These are phyloP conservation scores for Alternaria rosae DNA, from an alignment of 2,329 filamentous ascomycete species.

Conservation along the genomic window DNA sequence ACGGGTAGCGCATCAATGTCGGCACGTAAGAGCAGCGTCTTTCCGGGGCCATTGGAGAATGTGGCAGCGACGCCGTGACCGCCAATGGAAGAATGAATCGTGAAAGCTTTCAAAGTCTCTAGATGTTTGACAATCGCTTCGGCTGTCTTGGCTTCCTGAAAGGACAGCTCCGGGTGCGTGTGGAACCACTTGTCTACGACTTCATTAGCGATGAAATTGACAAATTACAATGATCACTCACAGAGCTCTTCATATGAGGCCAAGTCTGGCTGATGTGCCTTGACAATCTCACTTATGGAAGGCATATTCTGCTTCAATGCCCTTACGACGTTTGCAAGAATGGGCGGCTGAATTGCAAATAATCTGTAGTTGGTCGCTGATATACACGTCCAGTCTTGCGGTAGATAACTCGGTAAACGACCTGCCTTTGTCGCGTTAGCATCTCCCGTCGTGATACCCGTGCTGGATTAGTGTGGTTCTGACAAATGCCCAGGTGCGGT, in stretches of 20 bases:
- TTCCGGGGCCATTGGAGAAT: conserved; percentile 63
- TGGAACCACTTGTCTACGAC: conserved; percentile 45
- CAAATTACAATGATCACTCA: conserved; percentile 15
- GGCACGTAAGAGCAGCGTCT: conserved; percentile 65
- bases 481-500: conserved; percentile 16
- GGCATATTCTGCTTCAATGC: conserved; percentile 25
- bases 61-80: conserved; percentile 66
- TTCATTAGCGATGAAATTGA: conserved; percentile 4
- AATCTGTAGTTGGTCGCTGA: neutral
- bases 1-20: conserved; percentile 70
- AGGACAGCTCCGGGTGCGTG: conserved; percentile 46
- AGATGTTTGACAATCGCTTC: conserved; percentile 40
- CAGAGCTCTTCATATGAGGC: conserved; percentile 45
- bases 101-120: conserved; percentile 44
- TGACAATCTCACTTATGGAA: conserved; percentile 38
- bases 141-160: conserved; percentile 45
- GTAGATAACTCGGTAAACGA: conserved; percentile 3
- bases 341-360: neutral
- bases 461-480: neutral
- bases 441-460: neutral
- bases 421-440: conserved; percentile 14
- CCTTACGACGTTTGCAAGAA: neutral
- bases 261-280: conserved; percentile 33
- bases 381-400: neutral
- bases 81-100: conserved; percentile 62